Percentiles rank a stretch among this genome's conserved stretches.
Evolutionary conservation across 352 stramenopile species (phyloP).

Genomic region (Pythium sukuiense): DNA sequence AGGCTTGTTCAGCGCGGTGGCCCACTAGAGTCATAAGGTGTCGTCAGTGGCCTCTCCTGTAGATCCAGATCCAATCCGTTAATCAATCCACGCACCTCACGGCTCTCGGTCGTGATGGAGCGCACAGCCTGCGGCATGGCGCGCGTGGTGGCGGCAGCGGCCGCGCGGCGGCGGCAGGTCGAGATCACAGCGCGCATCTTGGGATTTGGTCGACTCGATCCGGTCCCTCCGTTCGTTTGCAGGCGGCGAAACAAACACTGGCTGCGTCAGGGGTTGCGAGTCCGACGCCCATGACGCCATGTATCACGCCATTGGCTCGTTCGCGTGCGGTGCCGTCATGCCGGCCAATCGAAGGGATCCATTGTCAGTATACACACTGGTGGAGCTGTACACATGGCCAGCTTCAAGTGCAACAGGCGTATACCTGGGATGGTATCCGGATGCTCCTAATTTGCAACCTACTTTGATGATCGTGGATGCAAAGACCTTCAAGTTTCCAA

Average conservation of each 20-base stretch:
- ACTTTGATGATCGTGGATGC: no score
- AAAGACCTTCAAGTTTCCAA: no score
- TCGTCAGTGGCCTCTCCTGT: not conserved
- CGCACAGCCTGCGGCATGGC: slow-evolving; percentile 18
- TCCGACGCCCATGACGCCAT: not conserved
- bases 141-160: not conserved
- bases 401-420: not conserved
- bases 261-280: not conserved
- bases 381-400: not conserved
- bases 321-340: not conserved
- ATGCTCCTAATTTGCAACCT: not conserved
- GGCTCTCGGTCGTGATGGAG: slow-evolving; percentile 55
- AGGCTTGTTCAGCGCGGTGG: slow-evolving; percentile 84
- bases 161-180: slow-evolving; percentile 20
- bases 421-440: not conserved
- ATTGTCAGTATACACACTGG: not conserved
- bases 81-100: slow-evolving; percentile 29
- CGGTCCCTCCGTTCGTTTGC: not conserved
- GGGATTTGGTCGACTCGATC: not conserved
- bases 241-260: slow-evolving; percentile 4
- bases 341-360: not conserved
- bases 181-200: slow-evolving; percentile 31
- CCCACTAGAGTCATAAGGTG: slow-evolving; percentile 35
- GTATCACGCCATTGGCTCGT: slow-evolving; percentile 3
- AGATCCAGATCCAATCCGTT: no score